Evolutionary conservation across 2,329 filamentous ascomycete genomes (phyloP), one percentile per base, ranked within the genome.

Genomic region (Xylariaceae sp.): DNA sequence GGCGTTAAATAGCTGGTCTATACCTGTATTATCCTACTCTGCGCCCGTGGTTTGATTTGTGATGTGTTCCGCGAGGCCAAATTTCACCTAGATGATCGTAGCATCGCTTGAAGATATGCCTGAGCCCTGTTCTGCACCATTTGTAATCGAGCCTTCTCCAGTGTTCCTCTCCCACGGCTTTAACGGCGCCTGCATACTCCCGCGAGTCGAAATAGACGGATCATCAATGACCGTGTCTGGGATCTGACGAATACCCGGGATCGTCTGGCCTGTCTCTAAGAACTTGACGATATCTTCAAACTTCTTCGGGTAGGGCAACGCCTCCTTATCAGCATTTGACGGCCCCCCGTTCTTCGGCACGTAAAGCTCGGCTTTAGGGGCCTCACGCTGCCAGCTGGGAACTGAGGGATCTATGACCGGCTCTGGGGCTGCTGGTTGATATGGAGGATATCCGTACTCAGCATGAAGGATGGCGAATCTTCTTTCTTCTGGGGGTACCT

Each of bases 251-350:
- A 92, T 91, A 1, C 90, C 90, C 2, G 89, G 88, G 50, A 93
- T 87, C 1, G 86, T 84, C 66, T 89, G 82, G 36, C 89, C 89
- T 8, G 82, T 85, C 11, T 87, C 87, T 56, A 93, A 89, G 49
- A 92, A 81, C 54, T 88, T 87, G 48, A 92, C 85, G 33, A 92
- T 91, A 60, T 91, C 84, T 5, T 87, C 85, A 68, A 93, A 92
- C 1, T 86, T 87, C 12, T 84, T 86, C 2, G 89, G 89, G 68
- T 91, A 91, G 1, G 88, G 86, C 47, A 53, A 3, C 16, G 56
- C 49, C 24, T 79, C 76, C 58, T 73, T 71, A 29, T 61, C 66
- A 0, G 64, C 48, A 40, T 57, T 58, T 14, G 60, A 58, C 7
- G 65, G 28, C 1, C 36, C 44, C 1, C 58, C 29, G n/a, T 58